Conservation (phyloP, 2,329 filamentous ascomycete species). For the Chrysoporthe cubensis region DNA sequence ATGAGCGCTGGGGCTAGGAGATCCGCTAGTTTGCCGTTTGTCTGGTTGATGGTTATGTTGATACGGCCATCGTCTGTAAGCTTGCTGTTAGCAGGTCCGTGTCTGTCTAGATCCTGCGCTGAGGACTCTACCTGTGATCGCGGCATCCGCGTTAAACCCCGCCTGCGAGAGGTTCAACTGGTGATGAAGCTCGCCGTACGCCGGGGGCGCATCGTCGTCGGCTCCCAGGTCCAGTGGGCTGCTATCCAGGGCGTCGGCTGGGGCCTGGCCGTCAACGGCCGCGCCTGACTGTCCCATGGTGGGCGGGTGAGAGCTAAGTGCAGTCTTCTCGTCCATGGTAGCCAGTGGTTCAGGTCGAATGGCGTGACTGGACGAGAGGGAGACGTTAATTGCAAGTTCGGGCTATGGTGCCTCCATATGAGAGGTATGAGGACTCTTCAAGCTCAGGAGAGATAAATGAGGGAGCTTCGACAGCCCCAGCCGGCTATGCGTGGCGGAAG, state of each 20-base stretch:
- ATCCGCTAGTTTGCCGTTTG: constrained; percentile 65
- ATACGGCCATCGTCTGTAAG: constrained; percentile 73
- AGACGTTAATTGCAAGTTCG: too few relatives aligned
- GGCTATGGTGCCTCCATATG: too few relatives aligned
- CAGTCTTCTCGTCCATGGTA: constrained; percentile 21
- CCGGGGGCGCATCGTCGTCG: constrained; percentile 52
- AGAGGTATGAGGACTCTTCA: too few relatives aligned
- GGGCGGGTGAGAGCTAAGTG: constrained; percentile 9
- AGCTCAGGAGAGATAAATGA: too few relatives aligned
- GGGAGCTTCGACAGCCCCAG: too few relatives aligned
- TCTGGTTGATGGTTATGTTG: constrained; percentile 79
- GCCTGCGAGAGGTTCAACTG: constrained; percentile 63
- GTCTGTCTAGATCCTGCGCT: not conserved
- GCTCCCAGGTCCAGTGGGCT: constrained; percentile 45
- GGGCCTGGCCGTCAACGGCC: constrained; percentile 25
- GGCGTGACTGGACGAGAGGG: too few relatives aligned
- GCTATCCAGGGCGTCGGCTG: constrained; percentile 31
- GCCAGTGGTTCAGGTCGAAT: constrained; percentile 33
- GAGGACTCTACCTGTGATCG: constrained; percentile 52
- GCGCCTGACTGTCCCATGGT: not conserved
- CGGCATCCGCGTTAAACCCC: constrained; percentile 65
- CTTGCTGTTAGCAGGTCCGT: constrained; percentile 10
- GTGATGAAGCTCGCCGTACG: constrained; percentile 62
- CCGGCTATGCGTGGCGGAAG: too few relatives aligned
- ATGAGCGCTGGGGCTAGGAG: constrained; percentile 67